Base-by-base conservation (phyloP, 306 rosid genomes). In the Luffa acutangula region DNA sequence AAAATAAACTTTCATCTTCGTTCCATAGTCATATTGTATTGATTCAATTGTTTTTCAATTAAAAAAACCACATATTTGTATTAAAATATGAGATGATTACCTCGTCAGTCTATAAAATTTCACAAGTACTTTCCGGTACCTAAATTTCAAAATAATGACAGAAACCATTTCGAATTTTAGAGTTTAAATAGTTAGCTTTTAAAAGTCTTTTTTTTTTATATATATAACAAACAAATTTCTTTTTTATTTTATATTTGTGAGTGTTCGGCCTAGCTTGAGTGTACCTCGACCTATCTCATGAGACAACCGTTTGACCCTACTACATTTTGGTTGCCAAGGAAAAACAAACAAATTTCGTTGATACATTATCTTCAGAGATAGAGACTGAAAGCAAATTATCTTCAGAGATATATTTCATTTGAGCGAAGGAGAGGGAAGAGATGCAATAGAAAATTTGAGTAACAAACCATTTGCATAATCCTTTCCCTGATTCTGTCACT, bases 401-500 rank as follows among this genome's bases (percentile, higher is more conserved):
- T 57, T 20, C 34, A 20, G 20, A 20, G 33, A n/a, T 62, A 34
- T 54, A 62, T 62, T 15, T 53, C 59, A 59, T 60, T 45, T 73
- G 13, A 49, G 49, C 60, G 21, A 51, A 80, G 56, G 33, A 70
- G 76, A 66, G 6, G 31, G 4, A 66, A 39, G 73, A 66, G n/a
- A 20, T 67, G 75, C 33, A 9, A 64, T 4, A 42, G 34, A 67
- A 17, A 39, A 8, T 18, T 41, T 59, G 52, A 33, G 80, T 31
- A 31, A 84, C 90, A 86, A 81, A 91, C 97, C 93, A 82, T 87
- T 84, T 90, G 97, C 46, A 90, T 41, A 81, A 95, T 95, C 90
- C 45, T 91, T 70, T 95, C 98, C 87, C 93, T 87, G 81, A 95
- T 83, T 85, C 91, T 85, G 37, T 92, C 92, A 76, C 91, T 85